Percentiles rank a stretch among this genome's conserved stretches.
Conservation (phyloP, 768 basidiomycete species). For the Daedaleopsis sinensis region DNA sequence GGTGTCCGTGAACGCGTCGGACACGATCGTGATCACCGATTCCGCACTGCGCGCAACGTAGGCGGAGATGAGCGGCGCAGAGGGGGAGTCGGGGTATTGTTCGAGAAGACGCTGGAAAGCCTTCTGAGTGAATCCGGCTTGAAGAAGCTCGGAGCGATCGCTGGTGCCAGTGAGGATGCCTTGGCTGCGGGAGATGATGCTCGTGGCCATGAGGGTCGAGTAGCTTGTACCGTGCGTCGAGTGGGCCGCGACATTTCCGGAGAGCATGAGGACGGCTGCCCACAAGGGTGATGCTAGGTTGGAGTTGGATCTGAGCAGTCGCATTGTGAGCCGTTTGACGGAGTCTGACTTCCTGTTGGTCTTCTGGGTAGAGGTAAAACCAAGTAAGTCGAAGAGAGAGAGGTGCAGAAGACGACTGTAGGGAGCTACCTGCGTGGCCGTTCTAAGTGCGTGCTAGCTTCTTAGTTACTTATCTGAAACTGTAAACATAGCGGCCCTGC, state of each 20-base stretch:
- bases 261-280: no score
- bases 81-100: background rate
- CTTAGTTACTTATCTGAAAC: no score
- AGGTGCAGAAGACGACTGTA: no score
- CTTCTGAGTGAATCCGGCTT: slow-evolving; percentile 45
- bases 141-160: slow-evolving; percentile 39
- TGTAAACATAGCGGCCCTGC: no score
- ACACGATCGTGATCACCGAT: background rate
- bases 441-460: no score
- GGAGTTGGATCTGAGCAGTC: no score
- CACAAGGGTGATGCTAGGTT: no score
- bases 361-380: background rate
- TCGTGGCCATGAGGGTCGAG: background rate
- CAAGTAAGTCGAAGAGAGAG: no score
- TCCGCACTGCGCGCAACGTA: background rate
- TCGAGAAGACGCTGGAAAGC: slow-evolving; percentile 6
- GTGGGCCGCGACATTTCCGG: no score
- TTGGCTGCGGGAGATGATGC: slow-evolving; percentile 41
- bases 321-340: no score
- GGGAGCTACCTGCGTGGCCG: no score
- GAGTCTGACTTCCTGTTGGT: no score
- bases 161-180: slow-evolving; percentile 42
- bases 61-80: background rate
- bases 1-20: background rate
- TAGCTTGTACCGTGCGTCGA: background rate